A percentile compares a stretch with the other conserved stretches of the same genome.
phyloP scores from a whole-genome alignment of 768 basidiomycete genomes.

The Lactifluus piperatus region DNA sequence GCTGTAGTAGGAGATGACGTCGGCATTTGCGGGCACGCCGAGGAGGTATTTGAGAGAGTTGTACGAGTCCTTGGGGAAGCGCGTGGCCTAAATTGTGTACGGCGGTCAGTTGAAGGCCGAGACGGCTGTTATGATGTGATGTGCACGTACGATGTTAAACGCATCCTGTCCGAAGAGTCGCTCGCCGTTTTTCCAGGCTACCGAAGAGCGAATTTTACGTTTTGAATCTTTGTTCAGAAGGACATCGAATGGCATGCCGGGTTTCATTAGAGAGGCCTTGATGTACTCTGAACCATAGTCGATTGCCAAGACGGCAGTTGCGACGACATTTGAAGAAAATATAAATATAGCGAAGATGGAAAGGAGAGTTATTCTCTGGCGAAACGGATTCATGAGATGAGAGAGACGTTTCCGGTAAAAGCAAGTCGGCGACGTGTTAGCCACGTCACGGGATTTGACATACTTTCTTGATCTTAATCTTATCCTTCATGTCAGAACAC shows the following conservation, averaged over 20 bases:
- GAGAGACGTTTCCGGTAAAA: too few species aligned
- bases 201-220: constrained; percentile 83
- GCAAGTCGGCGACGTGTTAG: constrained; percentile 12
- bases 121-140: too few species aligned
- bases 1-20: constrained; percentile 26
- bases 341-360: constrained; percentile 18
- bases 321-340: constrained; percentile 21
- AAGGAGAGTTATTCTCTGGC: constrained; percentile 11
- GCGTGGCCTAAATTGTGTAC: constrained; percentile 54
- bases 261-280: constrained; percentile 92
- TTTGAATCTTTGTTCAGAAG: constrained; percentile 96
- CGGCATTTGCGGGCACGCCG: constrained; percentile 46
- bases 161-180: constrained; percentile 87
- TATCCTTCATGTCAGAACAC: constrained; percentile 2
- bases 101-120: neutral
- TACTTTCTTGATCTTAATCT: too few species aligned
- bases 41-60: constrained; percentile 78
- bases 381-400: constrained; percentile 1
- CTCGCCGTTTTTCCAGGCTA: constrained; percentile 89
- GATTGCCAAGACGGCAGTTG: constrained; percentile 80
- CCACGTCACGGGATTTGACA: too few species aligned
- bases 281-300: constrained; percentile 99
- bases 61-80: constrained; percentile 86
- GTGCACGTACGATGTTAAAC: constrained; percentile 63
- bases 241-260: constrained; percentile 91